Evolutionary conservation across 1,284 basidiomycete species (phyloP).

Genomic region (Naganishia cerealis): DNA sequence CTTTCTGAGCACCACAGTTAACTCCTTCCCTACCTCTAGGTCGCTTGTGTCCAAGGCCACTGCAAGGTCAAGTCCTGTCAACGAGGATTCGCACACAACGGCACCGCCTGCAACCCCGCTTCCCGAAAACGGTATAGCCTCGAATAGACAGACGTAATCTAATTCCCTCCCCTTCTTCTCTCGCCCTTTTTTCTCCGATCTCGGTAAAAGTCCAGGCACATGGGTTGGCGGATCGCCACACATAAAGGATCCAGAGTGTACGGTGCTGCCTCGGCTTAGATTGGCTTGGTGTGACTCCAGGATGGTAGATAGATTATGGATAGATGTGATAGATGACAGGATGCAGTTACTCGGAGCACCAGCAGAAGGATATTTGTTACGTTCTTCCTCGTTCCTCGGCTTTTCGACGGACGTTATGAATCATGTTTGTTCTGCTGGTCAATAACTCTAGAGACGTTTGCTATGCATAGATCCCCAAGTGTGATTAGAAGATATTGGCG

Average conservation of each 20-base stretch:
- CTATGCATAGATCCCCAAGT: no score
- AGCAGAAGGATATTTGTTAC: no score
- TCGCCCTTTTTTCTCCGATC: not conserved
- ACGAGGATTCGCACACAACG: slow-evolving; percentile 23
- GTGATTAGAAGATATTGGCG: no score
- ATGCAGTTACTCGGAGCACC: no score
- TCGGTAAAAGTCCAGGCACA: not conserved
- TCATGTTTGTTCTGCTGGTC: no score
- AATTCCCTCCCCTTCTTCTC: not conserved
- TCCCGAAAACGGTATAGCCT: slow-evolving; percentile 13
- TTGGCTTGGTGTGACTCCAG: no score
- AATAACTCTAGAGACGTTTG: no score
- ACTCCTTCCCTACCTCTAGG: not conserved
- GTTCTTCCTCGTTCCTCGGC: no score
- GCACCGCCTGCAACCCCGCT: slow-evolving; percentile 5
- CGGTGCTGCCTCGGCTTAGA: not conserved
- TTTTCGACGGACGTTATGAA: no score
- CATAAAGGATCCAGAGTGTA: slow-evolving; percentile 2
- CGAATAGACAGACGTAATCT: not conserved
- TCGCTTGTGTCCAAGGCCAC: slow-evolving; percentile 17
- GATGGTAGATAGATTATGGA: no score
- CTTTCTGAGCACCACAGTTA: not conserved
- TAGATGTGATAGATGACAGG: no score
- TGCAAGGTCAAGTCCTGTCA: slow-evolving; percentile 21
- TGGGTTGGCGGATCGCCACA: slow-evolving; percentile 3